Percentiles rank a stretch among this genome's conserved stretches.
phyloP scores from a whole-genome alignment of 1,284 basidiomycete genomes.

The Boletus smithii region DNA sequence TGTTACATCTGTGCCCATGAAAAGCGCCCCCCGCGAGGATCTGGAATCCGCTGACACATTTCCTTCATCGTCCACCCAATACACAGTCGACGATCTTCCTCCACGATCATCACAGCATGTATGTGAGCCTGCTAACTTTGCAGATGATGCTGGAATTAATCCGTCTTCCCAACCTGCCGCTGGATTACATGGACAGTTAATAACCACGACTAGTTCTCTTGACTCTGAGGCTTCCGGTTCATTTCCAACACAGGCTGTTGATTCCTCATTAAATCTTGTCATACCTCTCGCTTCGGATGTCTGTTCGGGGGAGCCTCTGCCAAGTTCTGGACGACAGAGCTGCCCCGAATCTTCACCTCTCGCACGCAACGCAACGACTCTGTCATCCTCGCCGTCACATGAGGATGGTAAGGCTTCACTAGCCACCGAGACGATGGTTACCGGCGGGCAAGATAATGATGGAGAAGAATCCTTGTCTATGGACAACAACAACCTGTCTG shows the following conservation, averaged over 20 bases:
- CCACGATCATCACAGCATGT: slow-evolving; percentile 35
- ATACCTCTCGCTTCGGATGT: neutral
- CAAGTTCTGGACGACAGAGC: slow-evolving; percentile 9
- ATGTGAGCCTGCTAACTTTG: slow-evolving; percentile 5
- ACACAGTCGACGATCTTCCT: slow-evolving; percentile 39
- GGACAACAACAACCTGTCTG: slow-evolving; percentile 3
- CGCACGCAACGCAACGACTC: neutral
- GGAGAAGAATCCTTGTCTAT: neutral
- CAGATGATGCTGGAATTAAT: slow-evolving; percentile 4
- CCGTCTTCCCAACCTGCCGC: neutral
- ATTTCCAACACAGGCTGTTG: slow-evolving; percentile 4
- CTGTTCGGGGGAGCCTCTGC: neutral
- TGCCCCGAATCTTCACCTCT: neutral
- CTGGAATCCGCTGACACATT: slow-evolving; percentile 7
- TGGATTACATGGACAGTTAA: slow-evolving; percentile 5
- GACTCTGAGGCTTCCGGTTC: neutral
- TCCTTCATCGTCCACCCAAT: slow-evolving; percentile 12
- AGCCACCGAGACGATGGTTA: neutral
- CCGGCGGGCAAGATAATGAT: neutral
- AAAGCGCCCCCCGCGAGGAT: slow-evolving; percentile 2
- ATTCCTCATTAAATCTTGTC: slow-evolving; percentile 1
- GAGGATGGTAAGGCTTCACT: slow-evolving; percentile 1
- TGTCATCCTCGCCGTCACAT: slow-evolving; percentile 1
- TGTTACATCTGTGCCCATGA: slow-evolving; percentile 6
- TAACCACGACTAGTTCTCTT: neutral